Evolutionary conservation across 495 filamentous ascomycete species (phyloP).

Genomic region (Aspergillus olivimuriae): DNA sequence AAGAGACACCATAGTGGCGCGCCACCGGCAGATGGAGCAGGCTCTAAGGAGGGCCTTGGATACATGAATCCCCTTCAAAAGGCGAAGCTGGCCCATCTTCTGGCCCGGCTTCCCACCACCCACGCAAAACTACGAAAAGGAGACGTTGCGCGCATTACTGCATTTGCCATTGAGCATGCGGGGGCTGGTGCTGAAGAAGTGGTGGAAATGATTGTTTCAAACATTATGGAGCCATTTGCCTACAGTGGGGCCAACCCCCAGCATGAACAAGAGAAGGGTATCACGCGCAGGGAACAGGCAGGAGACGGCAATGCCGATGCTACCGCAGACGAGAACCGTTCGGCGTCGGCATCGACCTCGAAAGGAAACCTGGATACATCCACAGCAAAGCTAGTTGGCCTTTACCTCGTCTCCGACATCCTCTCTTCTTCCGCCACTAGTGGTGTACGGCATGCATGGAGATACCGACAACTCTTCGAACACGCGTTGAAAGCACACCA

Average conservation of each 20-base stretch:
- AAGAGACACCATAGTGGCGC: constrained; percentile 48
- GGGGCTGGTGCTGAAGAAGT: constrained; percentile 78
- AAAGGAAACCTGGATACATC: constrained; percentile 58
- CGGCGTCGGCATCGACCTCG: constrained; percentile 24
- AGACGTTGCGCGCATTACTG: constrained; percentile 78
- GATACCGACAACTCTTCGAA: constrained; percentile 85
- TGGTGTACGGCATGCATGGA: constrained; percentile 83
- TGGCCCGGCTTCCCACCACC: constrained; percentile 73
- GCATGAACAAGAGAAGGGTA: constrained; percentile 32
- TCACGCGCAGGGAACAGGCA: constrained; percentile 35
- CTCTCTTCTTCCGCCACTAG: constrained; percentile 76
- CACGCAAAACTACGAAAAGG: constrained; percentile 71
- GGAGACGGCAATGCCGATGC: constrained; percentile 25
- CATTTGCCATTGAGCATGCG: constrained; percentile 86
- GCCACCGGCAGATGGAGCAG: constrained; percentile 41
- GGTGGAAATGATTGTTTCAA: constrained; percentile 77
- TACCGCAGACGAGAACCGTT: constrained; percentile 15
- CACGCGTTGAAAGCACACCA: constrained; percentile 57
- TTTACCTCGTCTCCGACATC: constrained; percentile 86
- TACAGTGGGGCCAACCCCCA: constrained; percentile 56
- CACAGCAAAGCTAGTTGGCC: constrained; percentile 67
- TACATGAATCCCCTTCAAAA: constrained; percentile 83
- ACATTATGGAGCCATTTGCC: constrained; percentile 65
- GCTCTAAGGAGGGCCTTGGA: constrained; percentile 47
- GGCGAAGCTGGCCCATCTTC: constrained; percentile 71